A percentile compares a stretch with the other conserved stretches of the same genome.
Evolutionary conservation across 2,329 filamentous ascomycete genomes (phyloP).

Genomic region (Penicillium sp.): DNA sequence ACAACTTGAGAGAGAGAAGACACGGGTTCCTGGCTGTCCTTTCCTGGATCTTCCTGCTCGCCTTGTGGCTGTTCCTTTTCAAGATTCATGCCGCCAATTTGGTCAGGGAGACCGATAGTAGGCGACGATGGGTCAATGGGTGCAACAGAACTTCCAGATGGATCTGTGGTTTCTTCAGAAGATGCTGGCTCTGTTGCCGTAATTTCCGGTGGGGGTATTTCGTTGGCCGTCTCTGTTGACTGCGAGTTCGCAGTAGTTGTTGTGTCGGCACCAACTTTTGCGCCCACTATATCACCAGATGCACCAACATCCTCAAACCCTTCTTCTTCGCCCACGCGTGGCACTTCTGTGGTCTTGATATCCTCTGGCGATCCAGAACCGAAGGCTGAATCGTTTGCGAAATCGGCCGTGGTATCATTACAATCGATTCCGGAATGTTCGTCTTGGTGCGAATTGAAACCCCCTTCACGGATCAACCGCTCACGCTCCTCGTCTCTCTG

Average conservation of each 20-base stretch:
- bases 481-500: conserved; percentile 73
- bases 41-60: conserved; percentile 4
- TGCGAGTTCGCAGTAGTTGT: conserved; percentile 19
- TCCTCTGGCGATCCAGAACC: conserved; percentile 52
- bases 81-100: conserved; percentile 51
- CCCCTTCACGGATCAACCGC: conserved; percentile 66
- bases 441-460: conserved; percentile 46
- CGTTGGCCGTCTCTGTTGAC: not conserved
- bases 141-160: conserved; percentile 19
- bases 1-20: conserved; percentile 58
- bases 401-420: conserved; percentile 40
- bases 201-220: not conserved
- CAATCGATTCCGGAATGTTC: conserved; percentile 51
- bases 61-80: conserved; percentile 28
- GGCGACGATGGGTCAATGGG: conserved; percentile 39
- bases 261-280: conserved; percentile 54
- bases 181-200: not conserved
- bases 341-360: conserved; percentile 63
- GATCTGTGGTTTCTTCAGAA: conserved; percentile 2
- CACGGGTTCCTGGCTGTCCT: conserved; percentile 20
- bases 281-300: conserved; percentile 62
- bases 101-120: conserved; percentile 48
- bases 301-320: conserved; percentile 80
- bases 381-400: conserved; percentile 37
- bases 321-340: conserved; percentile 77